phyloP scores from a whole-genome alignment of 1,139 yeast genomes.

The Pichia inconspicua region DNA sequence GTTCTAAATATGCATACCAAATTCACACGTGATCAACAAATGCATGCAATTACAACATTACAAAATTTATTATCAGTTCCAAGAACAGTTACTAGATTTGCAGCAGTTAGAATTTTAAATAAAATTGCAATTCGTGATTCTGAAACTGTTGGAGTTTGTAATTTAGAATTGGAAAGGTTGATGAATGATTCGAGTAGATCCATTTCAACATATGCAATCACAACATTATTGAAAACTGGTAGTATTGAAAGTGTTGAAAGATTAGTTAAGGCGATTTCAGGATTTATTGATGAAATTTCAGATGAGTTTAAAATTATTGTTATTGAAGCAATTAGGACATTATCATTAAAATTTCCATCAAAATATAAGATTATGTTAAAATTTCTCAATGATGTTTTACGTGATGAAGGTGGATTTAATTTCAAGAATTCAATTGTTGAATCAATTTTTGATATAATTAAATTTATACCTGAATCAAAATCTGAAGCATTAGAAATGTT shows the following conservation, averaged over 20 bases:
- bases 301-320: constrained; percentile 94
- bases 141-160: constrained; percentile 65
- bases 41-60: constrained; percentile 62
- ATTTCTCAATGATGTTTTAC: constrained; percentile 75
- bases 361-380: constrained; percentile 78
- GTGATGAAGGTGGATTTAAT: constrained; percentile 80
- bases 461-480: constrained; percentile 80
- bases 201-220: constrained; percentile 97
- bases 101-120: constrained; percentile 86
- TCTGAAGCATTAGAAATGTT: constrained; percentile 79
- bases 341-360: constrained; percentile 88
- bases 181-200: constrained; percentile 86
- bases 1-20: constrained; percentile 51
- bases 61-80: constrained; percentile 81
- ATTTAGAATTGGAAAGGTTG: constrained; percentile 74
- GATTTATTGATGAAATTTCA: constrained; percentile 86
- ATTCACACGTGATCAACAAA: constrained; percentile 56
- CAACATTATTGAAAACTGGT: constrained; percentile 91
- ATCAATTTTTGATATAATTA: constrained; percentile 84
- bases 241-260: constrained; percentile 87
- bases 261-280: constrained; percentile 77
- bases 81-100: constrained; percentile 81
- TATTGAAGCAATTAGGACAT: constrained; percentile 86
- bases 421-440: constrained; percentile 87
- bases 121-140: constrained; percentile 78